Evolutionary conservation across 73 alveolate species (phyloP).

Genomic region (Paramecium octaurelia): DNA sequence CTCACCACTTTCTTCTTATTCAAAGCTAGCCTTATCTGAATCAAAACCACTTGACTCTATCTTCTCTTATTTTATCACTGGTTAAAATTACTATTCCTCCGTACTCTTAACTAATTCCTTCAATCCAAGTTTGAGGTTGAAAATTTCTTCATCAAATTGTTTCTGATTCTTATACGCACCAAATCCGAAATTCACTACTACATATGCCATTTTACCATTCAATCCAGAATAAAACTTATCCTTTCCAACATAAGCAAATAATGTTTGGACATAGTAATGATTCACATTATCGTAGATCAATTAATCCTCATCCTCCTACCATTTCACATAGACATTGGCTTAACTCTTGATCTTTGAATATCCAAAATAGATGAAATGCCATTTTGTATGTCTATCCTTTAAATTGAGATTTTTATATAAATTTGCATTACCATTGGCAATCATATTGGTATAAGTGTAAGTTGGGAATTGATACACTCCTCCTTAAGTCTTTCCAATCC

Average conservation of each 20-base stretch:
- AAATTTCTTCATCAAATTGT: neutral
- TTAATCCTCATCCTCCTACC: neutral
- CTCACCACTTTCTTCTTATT: neutral
- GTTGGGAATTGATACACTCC: slow-evolving; percentile 34
- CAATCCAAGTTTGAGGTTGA: neutral
- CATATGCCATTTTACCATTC: slow-evolving; percentile 22
- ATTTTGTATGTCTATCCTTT: neutral
- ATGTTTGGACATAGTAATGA: neutral
- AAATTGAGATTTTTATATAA: neutral
- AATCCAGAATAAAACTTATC: slow-evolving; percentile 15
- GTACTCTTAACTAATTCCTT: neutral
- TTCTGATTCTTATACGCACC: neutral
- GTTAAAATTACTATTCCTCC: neutral
- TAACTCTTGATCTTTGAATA: neutral
- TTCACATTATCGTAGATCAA: neutral
- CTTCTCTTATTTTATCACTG: neutral
- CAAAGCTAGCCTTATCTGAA: neutral
- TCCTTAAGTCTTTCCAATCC: neutral
- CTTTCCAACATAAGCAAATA: neutral
- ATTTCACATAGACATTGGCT: slow-evolving; percentile 5
- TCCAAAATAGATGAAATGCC: slow-evolving; percentile 24
- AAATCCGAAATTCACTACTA: neutral
- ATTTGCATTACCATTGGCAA: slow-evolving; percentile 37
- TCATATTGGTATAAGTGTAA: slow-evolving; percentile 30
- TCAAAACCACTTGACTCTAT: neutral